Evolutionary conservation across 2,329 filamentous ascomycete species (phyloP).

Genomic region (Botrytis tulipae): DNA sequence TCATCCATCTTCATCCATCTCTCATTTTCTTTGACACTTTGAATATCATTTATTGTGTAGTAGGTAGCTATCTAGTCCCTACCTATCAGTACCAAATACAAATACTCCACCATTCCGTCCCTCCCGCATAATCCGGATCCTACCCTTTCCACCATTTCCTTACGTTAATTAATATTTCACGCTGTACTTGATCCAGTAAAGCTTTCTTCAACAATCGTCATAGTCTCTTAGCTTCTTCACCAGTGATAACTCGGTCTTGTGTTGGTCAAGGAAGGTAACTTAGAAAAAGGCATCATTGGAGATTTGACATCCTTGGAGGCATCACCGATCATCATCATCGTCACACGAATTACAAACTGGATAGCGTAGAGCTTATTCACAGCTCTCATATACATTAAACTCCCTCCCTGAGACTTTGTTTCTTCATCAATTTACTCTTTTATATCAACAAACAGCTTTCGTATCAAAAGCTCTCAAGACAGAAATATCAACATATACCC

Average conservation of each 20-base stretch:
- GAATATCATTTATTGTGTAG: neutral
- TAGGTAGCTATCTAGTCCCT: neutral
- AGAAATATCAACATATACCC: too few species aligned
- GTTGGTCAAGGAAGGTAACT: neutral
- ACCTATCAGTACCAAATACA: neutral
- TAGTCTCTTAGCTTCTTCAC: neutral
- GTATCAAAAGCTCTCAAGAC: neutral
- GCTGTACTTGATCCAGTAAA: neutral
- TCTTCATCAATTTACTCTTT: neutral
- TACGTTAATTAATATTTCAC: neutral
- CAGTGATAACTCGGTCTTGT: neutral
- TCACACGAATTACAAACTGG: neutral
- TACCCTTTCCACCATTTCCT: neutral
- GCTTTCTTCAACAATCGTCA: neutral
- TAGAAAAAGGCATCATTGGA: neutral
- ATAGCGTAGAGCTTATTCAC: constrained; percentile 8
- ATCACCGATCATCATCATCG: constrained; percentile 10
- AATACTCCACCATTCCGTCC: neutral
- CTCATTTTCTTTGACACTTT: neutral
- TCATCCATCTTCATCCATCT: neutral
- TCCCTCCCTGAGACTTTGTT: neutral
- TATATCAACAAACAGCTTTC: neutral
- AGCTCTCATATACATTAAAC: neutral
- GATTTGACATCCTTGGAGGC: neutral
- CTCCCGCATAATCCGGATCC: neutral